Conservation (phyloP, 805 yeast genomes). For the Hanseniaspora nectarophila region DNA sequence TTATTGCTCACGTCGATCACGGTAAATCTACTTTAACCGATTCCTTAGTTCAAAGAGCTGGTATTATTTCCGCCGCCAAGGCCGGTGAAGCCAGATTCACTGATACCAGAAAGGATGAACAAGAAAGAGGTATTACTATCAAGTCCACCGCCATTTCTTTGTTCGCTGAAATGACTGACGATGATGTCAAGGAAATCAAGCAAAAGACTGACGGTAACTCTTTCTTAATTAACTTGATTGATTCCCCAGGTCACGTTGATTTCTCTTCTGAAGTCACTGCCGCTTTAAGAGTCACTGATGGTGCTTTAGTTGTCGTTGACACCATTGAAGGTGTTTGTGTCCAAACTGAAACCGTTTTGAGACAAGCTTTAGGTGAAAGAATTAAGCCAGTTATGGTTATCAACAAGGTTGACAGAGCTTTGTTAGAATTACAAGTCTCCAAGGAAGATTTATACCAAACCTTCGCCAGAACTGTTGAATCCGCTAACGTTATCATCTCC, state of each 20-base stretch:
- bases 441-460: constrained; percentile 98
- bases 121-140: constrained; percentile 93
- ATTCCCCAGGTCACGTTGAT: constrained; percentile 99
- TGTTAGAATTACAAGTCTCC: constrained; percentile 95
- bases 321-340: constrained; percentile 99
- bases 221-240: constrained; percentile 95
- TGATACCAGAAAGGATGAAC: constrained; percentile 99
- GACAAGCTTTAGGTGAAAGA: constrained; percentile 99
- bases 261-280: constrained; percentile 99
- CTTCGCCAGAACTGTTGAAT: constrained; percentile 96
- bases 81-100: constrained; percentile 99
- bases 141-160: constrained; percentile 94
- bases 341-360: constrained; percentile 98
- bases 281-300: constrained; percentile 98
- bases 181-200: constrained; percentile 77
- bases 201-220: constrained; percentile 81
- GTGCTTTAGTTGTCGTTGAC: constrained; percentile 99
- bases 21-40: constrained; percentile 99
- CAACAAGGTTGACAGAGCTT: constrained; percentile 99
- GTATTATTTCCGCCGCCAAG: constrained; percentile 98
- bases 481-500: constrained; percentile 95
- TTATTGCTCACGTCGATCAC: constrained; percentile 99
- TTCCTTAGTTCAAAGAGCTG: constrained; percentile 97
- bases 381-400: constrained; percentile 96
- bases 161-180: constrained; percentile 70